Evolutionary conservation across 805 yeast genomes (phyloP), one percentile per base, ranked within the genome.

Genomic region (Candida tallmaniae): DNA sequence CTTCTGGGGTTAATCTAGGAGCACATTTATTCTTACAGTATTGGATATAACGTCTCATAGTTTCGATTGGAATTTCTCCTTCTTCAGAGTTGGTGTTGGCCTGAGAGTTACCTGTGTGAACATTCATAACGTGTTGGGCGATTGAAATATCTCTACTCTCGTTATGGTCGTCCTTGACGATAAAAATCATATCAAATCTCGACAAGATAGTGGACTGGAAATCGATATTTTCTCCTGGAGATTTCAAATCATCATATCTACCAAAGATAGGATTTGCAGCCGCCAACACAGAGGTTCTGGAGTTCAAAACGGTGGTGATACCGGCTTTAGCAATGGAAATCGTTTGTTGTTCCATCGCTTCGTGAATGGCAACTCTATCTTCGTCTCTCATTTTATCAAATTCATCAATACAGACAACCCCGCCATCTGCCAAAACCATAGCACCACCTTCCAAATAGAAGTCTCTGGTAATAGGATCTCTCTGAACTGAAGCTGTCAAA

Each of bases 321-420:
- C 99, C 99, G 7, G 99, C 99, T 59, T 93, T 93, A 21, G 99
- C 98, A 57, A 93, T 89, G 10, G 97, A 90, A 40, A 93, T 93
- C 0, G 98, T 93, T 62, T 93, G 99, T 62, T 93, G 99, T 66
- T 93, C 99, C 99, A 93, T 93, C 9, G 98, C 98, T 69, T 93
- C 99, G 61, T 93, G 99, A 47, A 93, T 93, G 0, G 98, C 97
- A 24, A 93, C 97, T 55, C 99, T 75, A 61, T 93, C 98, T 57
- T 93, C 97, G 53, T 93, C 99, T 57, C 97, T 74, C 99, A 93
- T 93, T 69, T 93, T 93, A 60, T 93, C 99, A 55, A 93, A 93
- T 72, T 93, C 99, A 68, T 93, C 99, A 53, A 93, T 93, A 73
- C 97, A 93, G 31, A 90, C 97, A 32, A 93, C 97, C 46, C 99